Conservation (phyloP, 2,329 filamentous ascomycete species). For the Cordyceps militaris region DNA sequence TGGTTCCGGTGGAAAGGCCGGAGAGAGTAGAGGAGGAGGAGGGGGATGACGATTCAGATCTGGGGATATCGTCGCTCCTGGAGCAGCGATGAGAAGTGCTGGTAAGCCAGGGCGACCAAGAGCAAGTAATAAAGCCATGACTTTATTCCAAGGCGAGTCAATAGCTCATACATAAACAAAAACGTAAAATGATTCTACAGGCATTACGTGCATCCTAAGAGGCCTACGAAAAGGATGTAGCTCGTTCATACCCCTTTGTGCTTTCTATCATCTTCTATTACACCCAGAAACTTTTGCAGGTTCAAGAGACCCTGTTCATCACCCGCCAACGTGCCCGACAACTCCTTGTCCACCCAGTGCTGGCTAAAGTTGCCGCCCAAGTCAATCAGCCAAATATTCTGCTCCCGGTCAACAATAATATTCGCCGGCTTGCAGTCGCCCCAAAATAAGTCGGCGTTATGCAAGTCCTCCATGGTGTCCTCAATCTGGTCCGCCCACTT, state of each 20-base stretch:
- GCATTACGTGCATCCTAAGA: too few relatives aligned
- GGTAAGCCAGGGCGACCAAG: not conserved
- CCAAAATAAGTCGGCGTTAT: not conserved
- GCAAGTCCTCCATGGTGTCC: not conserved
- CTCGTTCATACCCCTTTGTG: too few relatives aligned
- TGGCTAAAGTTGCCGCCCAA: not conserved
- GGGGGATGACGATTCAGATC: not conserved
- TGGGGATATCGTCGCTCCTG: not conserved
- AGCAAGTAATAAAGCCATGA: not conserved
- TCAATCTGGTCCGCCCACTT: not conserved
- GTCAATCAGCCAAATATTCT: not conserved
- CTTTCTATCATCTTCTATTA: not conserved
- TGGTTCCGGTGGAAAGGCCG: conserved; percentile 22
- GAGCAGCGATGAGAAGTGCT: not conserved
- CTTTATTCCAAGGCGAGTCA: too few relatives aligned
- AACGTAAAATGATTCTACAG: too few relatives aligned
- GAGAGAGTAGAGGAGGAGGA: conserved; percentile 2
- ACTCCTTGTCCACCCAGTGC: not conserved
- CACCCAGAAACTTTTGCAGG: not conserved
- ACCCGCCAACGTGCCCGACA: not conserved
- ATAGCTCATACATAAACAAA: too few relatives aligned
- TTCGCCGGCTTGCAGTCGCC: not conserved
- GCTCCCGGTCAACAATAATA: not conserved
- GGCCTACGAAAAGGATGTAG: too few relatives aligned
- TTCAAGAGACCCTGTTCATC: not conserved